phyloP scores from a whole-genome alignment of 208 protist genomes.

The Trypanosoma scelopori region DNA sequence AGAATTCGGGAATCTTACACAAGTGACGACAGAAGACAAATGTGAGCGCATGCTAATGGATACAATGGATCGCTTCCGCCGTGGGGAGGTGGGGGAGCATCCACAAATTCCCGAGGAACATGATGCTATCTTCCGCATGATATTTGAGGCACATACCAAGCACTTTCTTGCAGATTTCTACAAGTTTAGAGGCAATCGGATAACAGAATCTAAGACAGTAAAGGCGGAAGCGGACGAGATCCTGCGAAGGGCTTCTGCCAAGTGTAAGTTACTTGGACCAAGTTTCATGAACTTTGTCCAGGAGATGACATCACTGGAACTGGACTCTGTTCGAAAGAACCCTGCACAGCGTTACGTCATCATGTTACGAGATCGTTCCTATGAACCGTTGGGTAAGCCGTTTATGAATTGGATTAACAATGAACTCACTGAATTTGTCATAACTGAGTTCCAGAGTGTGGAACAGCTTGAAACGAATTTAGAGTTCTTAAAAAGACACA shows the following conservation, averaged over 20 bases:
- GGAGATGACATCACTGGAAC: slow-evolving; percentile 86
- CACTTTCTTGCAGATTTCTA: slow-evolving; percentile 88
- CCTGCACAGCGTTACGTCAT: slow-evolving; percentile 82
- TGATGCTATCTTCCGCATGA: slow-evolving; percentile 69
- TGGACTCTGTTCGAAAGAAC: slow-evolving; percentile 86
- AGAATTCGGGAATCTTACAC: slow-evolving; percentile 82
- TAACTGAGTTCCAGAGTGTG: slow-evolving; percentile 60
- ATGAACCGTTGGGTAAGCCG: slow-evolving; percentile 70
- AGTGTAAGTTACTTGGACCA: slow-evolving; percentile 80
- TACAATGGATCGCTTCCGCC: slow-evolving; percentile 71
- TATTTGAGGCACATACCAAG: slow-evolving; percentile 88
- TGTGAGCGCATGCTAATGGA: slow-evolving; percentile 82
- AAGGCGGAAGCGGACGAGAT: slow-evolving; percentile 84
- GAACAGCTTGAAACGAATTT: slow-evolving; percentile 82
- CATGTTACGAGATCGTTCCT: slow-evolving; percentile 75
- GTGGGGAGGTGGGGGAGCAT: slow-evolving; percentile 76
- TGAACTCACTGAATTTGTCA: slow-evolving; percentile 73
- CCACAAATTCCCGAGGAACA: slow-evolving; percentile 69
- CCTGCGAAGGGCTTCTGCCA: slow-evolving; percentile 70
- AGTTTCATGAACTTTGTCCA: slow-evolving; percentile 91
- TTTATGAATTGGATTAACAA: slow-evolving; percentile 87
- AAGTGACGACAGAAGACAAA: slow-evolving; percentile 77
- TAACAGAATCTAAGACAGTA: slow-evolving; percentile 65
- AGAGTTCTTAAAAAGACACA: slow-evolving; percentile 66
- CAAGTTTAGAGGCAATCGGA: slow-evolving; percentile 77